Conservation (phyloP, 2,329 filamentous ascomycete genomes). For the Phialemoniopsis sp. region DNA sequence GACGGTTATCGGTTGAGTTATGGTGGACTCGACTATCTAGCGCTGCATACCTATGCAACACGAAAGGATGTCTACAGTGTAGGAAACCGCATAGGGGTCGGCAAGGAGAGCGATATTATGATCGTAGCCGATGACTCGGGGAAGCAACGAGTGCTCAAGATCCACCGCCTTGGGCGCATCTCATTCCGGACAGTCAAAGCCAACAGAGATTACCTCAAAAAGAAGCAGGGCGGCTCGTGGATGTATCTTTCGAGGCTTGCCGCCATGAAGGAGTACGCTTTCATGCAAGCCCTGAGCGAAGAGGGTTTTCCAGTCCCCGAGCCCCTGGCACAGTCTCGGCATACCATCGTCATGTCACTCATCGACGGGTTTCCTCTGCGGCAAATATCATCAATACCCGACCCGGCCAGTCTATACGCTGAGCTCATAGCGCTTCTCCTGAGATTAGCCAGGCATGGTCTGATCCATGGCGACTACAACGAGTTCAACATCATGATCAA, state of each 20-base stretch:
- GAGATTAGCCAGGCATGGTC: constrained; percentile 74
- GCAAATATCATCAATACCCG: constrained; percentile 78
- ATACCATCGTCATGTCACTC: constrained; percentile 94
- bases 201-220: constrained; percentile 91
- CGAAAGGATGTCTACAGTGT: constrained; percentile 82
- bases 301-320: constrained; percentile 88
- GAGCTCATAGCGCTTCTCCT: constrained; percentile 86
- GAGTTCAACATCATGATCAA: constrained; percentile 98
- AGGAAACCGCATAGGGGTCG: constrained; percentile 90
- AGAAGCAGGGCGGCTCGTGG: constrained; percentile 74
- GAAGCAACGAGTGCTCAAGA: constrained; percentile 81
- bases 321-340: constrained; percentile 83
- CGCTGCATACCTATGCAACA: constrained; percentile 83
- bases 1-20: constrained; percentile 97
- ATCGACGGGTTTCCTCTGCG: constrained; percentile 90
- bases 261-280: constrained; percentile 89
- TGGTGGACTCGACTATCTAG: constrained; percentile 95
- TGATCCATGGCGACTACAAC: constrained; percentile 98
- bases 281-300: constrained; percentile 81
- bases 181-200: constrained; percentile 95
- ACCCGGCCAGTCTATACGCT: constrained; percentile 84
- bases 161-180: constrained; percentile 91
- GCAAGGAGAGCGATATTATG: constrained; percentile 97
- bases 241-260: constrained; percentile 96
- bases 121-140: constrained; percentile 81